phyloP scores from a whole-genome alignment of 148 eudicot species.

The Beta vulgaris region DNA sequence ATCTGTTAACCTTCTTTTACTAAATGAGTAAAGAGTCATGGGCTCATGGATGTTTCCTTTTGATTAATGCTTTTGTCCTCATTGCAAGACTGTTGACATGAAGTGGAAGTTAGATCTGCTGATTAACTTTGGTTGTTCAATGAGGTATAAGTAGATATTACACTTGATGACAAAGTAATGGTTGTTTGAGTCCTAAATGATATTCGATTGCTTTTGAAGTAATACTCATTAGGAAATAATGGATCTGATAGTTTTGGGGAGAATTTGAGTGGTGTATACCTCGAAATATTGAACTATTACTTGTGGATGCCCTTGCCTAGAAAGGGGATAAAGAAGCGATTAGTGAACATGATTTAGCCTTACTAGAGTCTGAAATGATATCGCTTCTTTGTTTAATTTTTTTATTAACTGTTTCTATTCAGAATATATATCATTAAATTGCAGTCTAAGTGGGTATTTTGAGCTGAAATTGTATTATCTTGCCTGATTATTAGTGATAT shows the following conservation, averaged over 20 bases:
- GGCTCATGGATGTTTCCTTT: neutral
- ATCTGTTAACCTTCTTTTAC: neutral
- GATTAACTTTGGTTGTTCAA: neutral
- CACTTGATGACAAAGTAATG: neutral
- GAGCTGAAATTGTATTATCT: constrained; percentile 8
- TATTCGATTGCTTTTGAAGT: neutral
- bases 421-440: neutral
- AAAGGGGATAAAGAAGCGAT: neutral
- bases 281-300: too few relatives aligned
- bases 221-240: neutral
- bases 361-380: too few relatives aligned
- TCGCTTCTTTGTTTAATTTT: neutral
- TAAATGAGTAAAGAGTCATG: neutral
- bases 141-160: neutral
- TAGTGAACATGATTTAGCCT: neutral
- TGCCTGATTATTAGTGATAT: constrained; percentile 48
- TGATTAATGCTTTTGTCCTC: neutral
- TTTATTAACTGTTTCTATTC: neutral
- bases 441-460: neutral
- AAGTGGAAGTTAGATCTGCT: neutral
- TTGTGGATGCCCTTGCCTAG: neutral
- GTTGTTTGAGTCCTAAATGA: neutral
- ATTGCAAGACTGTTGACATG: neutral
- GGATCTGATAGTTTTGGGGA: too few relatives aligned
- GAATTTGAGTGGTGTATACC: too few relatives aligned